A percentile compares a stretch with the other conserved stretches of the same genome.
Evolutionary conservation across 305 asterid species (phyloP).

Genomic region (Petunia hybrid): DNA sequence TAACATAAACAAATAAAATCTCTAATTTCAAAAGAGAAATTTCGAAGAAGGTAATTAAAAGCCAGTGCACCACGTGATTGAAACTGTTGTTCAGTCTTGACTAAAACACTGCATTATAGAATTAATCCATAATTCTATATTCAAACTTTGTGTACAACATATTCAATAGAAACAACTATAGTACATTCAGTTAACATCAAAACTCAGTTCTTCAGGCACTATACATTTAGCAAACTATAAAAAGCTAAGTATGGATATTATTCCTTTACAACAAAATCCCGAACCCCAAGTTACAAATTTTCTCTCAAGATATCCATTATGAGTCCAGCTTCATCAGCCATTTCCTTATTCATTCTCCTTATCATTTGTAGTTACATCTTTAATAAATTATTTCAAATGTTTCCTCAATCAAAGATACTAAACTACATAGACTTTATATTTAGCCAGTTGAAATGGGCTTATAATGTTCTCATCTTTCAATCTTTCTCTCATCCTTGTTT

Average conservation of each 20-base stretch:
- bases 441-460: constrained; percentile 36
- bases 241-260: neutral
- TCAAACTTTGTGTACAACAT: constrained; percentile 22
- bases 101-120: neutral
- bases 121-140: neutral
- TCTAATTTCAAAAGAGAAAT: too few species aligned
- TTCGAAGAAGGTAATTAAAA: neutral
- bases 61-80: neutral
- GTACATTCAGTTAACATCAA: neutral
- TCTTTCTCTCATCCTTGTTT: constrained; percentile 24
- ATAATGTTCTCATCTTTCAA: constrained; percentile 34
- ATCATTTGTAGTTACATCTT: constrained; percentile 16
- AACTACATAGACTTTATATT: constrained; percentile 29
- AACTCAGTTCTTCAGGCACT: neutral
- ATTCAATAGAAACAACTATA: neutral
- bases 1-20: too few species aligned
- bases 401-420: constrained; percentile 25
- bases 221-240: neutral
- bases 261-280: neutral
- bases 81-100: neutral
- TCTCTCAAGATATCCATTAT: neutral
- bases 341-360: neutral
- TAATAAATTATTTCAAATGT: constrained; percentile 6
- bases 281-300: neutral
- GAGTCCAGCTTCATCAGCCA: constrained; percentile 22